Base-by-base conservation (phyloP, 202 grass and related monocot species). In the Dendrocalamus latiflorus region DNA sequence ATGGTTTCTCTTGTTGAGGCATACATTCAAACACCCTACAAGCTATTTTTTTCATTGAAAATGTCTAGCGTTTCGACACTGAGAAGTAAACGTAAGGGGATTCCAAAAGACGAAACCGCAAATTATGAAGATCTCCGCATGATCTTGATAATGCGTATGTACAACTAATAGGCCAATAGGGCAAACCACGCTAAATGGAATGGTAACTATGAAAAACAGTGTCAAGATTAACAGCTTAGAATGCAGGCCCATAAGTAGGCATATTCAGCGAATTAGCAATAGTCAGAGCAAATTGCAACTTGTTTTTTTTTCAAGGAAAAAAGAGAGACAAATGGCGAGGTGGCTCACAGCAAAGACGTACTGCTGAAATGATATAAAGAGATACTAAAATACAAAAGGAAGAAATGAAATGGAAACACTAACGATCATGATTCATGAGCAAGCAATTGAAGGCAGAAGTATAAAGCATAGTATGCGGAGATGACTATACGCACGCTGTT, bases 1-100 rank as follows among this genome's bases (percentile, higher is more conserved):
- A 83, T 15, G 63, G 67, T 74, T 85, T 82, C 37, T 51, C 1
- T 64, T n/a, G 49, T 55, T 89, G 62, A 85, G 56, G 51, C 50
- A 82, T 39, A 55, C 45, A 10, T 41, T 85, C 84, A 37, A 84
- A 89, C 78, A 75, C 14, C 56, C 78, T 51, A 15, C 28, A 51
- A 13, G 76, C 6, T 48, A 64, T 41, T 20, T n/a, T 50, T 34
- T 54, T 0, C 6, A 24, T 75, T 2, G 1, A 34, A 66, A 73
- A 16, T 45, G 3, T 15, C 34, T 37, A 57, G 24, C 1, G 2
- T 48, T 28, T 33, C 37, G 36, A 21, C 22, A 44, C 37, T 5
- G 12, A 16, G 12, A 78, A 65, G 30, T 37, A 36, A 67, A 7
- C 18, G 43, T 65, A 22, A 57, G 54, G 54, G n/a, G 54, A 24